Evolutionary conservation across 768 basidiomycete species (phyloP).

Genomic region (Sarcodon aspratus): DNA sequence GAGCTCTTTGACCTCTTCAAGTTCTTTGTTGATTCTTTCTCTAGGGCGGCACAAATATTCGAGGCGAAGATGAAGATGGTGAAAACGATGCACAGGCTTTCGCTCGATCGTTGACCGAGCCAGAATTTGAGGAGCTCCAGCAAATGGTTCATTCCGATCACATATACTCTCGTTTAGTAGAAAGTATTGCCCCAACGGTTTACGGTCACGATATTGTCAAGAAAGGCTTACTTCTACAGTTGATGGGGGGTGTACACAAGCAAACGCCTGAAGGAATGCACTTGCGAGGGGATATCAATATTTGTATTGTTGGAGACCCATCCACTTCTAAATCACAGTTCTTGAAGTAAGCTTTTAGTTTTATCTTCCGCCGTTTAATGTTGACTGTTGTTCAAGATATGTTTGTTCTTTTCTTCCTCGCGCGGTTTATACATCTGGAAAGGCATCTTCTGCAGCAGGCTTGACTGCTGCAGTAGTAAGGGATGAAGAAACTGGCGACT

Average conservation of each 20-base stretch:
- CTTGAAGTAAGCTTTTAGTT: constrained; percentile 60
- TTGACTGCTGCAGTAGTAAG: constrained; percentile 96
- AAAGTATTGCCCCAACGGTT: constrained; percentile 94
- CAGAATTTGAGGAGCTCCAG: constrained; percentile 91
- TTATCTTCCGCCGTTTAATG: neutral
- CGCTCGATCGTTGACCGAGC: constrained; percentile 80
- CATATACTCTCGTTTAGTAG: constrained; percentile 89
- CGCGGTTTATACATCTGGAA: constrained; percentile 98
- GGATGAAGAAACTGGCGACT: constrained; percentile 98
- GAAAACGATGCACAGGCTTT: constrained; percentile 77
- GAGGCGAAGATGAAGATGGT: constrained; percentile 77
- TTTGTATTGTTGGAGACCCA: constrained; percentile 96
- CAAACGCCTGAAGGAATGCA: constrained; percentile 94
- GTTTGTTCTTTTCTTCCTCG: constrained; percentile 97
- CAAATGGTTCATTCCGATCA: constrained; percentile 91
- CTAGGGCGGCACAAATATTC: constrained; percentile 76
- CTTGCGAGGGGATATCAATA: constrained; percentile 96
- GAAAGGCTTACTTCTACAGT: constrained; percentile 89
- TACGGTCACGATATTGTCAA: constrained; percentile 99
- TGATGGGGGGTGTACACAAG: constrained; percentile 99
- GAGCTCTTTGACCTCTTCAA: constrained; percentile 18
- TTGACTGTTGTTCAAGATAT: constrained; percentile 43
- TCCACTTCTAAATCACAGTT: constrained; percentile 98
- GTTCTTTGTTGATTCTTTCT: constrained; percentile 1
- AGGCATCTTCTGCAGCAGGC: constrained; percentile 98